phyloP scores from a whole-genome alignment of 371 early-diverging fungal genomes.

The Batkoa obscura region DNA sequence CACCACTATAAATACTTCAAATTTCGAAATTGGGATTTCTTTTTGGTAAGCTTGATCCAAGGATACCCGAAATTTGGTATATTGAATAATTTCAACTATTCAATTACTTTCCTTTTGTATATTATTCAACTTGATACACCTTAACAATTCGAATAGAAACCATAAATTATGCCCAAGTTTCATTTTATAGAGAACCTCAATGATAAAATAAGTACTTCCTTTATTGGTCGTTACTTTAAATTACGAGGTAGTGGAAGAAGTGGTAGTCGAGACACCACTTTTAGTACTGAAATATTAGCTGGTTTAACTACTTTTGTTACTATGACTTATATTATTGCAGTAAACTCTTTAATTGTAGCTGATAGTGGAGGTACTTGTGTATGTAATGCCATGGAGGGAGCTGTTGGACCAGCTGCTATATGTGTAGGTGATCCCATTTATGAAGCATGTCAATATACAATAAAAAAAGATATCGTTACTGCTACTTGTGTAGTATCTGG shows the following conservation, averaged over 20 bases:
- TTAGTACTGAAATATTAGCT: conserved; percentile 44
- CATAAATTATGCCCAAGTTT: no score
- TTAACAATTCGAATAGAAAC: no score
- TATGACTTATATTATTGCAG: conserved; percentile 51
- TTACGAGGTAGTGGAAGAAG: conserved; percentile 35
- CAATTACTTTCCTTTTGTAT: no score
- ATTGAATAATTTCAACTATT: no score
- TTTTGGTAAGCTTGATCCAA: no score
- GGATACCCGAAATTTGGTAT: no score
- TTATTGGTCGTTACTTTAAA: conserved; percentile 33
- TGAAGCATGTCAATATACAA: conserved; percentile 29
- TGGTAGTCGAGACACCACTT: conserved; percentile 27
- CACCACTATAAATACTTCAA: no score
- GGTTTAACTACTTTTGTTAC: conserved; percentile 48
- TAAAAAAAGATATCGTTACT: conserved; percentile 47
- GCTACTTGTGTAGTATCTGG: background rate
- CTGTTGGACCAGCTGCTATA: conserved; percentile 14
- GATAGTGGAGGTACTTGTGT: conserved; percentile 57
- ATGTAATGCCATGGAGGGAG: conserved; percentile 25
- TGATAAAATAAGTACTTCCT: conserved; percentile 23
- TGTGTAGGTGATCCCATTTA: conserved; percentile 21
- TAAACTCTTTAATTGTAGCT: conserved; percentile 53
- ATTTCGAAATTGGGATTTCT: no score
- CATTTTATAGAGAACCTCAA: conserved; percentile 16
- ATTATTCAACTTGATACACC: no score